Evolutionary conservation across 768 basidiomycete species (phyloP), one percentile per base, ranked within the genome.

Genomic region (Auricularia cornea): DNA sequence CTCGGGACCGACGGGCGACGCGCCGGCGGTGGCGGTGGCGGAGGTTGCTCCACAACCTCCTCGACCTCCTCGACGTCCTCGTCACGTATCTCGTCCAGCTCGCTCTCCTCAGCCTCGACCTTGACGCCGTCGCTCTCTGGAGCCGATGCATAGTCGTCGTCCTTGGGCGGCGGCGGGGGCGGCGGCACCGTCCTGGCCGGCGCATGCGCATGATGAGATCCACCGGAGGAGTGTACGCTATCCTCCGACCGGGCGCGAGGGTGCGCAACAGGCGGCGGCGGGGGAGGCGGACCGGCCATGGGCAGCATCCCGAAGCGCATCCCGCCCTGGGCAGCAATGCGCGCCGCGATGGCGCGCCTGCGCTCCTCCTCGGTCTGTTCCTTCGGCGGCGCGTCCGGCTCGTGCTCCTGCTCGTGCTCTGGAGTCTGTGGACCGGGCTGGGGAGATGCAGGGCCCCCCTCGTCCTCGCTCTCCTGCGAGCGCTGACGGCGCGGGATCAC

Each of bases 61-160:
- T 75, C 73, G 6, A 38, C 60, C 30, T 60, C 63, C 30, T 70
- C 64, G 32, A 65, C n/a, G n/a, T 87, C 85, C 38, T 84, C 83
- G 64, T 85, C 78, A 10, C 73, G 76, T 10, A 87, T 82, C 66
- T 89, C 87, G 66, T 90, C 88, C 16, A 84, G 76, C 69, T 89
- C 87, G 65, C 86, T 89, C 68, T 89, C 88, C 68, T 89, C 87
- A 5, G 80, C 83, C 63, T 89, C 89, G 29, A 85, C 83, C 40
- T 79, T 82, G 54, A 89, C 88, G 60, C 78, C 80, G 11, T 76
- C 71, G 51, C 84, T 83, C 23, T 75, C 77, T 60, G 84, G 82
- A 26, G 72, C 71, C 44, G 79, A 38, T 14, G 16, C 1, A 0
- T 89, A 87, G 59, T 78, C 80, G 11, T 76, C 71, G 48, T 84